Percentiles rank a stretch among this genome's conserved stretches.
Conservation (phyloP, 2,329 filamentous ascomycete genomes). For the Xylaria digitata region DNA sequence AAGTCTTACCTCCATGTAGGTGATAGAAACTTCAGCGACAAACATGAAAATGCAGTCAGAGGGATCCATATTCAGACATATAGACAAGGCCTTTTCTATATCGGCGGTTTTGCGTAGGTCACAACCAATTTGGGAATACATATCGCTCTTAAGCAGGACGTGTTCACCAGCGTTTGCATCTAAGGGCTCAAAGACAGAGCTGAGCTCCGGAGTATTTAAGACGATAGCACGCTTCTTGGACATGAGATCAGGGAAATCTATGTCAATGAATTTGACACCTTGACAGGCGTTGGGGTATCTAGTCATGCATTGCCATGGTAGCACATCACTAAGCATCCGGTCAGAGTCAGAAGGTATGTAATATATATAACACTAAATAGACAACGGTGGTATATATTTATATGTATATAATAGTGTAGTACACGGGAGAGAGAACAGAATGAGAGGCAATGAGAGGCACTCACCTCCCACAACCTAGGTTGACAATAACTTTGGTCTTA, state of each 20-base stretch:
- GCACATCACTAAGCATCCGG: slow-evolving; percentile 73
- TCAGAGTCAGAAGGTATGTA: slow-evolving; percentile 10
- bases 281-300: slow-evolving; percentile 70
- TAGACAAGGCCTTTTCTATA: slow-evolving; percentile 69
- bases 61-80: slow-evolving; percentile 69
- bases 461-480: slow-evolving; percentile 91
- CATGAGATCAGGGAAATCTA: slow-evolving; percentile 87
- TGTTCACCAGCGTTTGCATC: slow-evolving; percentile 53
- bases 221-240: slow-evolving; percentile 77
- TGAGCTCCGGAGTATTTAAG: slow-evolving; percentile 69
- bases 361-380: neutral
- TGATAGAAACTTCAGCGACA: slow-evolving; percentile 89
- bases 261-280: slow-evolving; percentile 78
- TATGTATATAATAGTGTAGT: no score
- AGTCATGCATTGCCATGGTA: slow-evolving; percentile 84
- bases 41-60: slow-evolving; percentile 76
- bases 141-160: slow-evolving; percentile 71
- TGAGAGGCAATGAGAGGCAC: slow-evolving; percentile 47
- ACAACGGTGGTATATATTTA: neutral
- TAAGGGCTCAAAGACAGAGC: slow-evolving; percentile 61
- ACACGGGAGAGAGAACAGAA: slow-evolving; percentile 21
- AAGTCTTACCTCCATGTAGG: slow-evolving; percentile 76
- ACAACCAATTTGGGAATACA: slow-evolving; percentile 84
- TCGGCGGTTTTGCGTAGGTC: slow-evolving; percentile 76
- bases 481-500: slow-evolving; percentile 80